Percentiles rank a stretch among this genome's conserved stretches.
Conservation (phyloP, 2,329 filamentous ascomycete species). For the Exophiala mesophila region DNA sequence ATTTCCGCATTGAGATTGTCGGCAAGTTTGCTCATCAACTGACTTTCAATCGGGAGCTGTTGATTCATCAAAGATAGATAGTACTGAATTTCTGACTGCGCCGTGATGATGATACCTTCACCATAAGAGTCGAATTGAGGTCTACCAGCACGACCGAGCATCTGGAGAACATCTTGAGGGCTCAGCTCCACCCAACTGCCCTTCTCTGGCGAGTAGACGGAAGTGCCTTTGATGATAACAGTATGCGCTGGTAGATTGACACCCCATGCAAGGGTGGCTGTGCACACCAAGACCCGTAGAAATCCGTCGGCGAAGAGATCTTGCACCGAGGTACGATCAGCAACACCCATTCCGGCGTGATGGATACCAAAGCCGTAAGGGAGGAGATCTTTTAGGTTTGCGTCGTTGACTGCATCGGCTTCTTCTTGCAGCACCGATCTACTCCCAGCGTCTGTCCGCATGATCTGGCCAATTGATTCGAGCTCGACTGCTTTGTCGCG, state of each 20-base stretch:
- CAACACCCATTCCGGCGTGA: conserved; percentile 92
- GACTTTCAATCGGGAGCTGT: conserved; percentile 94
- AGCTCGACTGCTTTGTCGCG: conserved; percentile 94
- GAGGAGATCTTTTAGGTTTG: conserved; percentile 85
- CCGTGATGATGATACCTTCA: conserved; percentile 98
- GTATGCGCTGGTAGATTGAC: conserved; percentile 97
- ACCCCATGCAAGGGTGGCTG: conserved; percentile 97
- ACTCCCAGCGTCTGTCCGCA: conserved; percentile 86
- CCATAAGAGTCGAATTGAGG: conserved; percentile 97
- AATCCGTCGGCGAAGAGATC: conserved; percentile 87
- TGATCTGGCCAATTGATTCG: conserved; percentile 93
- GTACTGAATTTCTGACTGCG: conserved; percentile 90
- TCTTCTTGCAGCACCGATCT: conserved; percentile 84
- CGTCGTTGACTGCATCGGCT: conserved; percentile 73
- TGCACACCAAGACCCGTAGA: conserved; percentile 93
- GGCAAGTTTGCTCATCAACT: conserved; percentile 85
- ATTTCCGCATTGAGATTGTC: conserved; percentile 97
- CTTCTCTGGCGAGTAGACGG: conserved; percentile 97
- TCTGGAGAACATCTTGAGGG: conserved; percentile 95
- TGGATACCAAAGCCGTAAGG: conserved; percentile 98
- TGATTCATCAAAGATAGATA: conserved; percentile 96
- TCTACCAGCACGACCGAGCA: conserved; percentile 94
- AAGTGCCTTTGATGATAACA: conserved; percentile 97
- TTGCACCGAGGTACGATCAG: conserved; percentile 92
- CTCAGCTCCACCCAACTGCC: conserved; percentile 97